A percentile compares a stretch with the other conserved stretches of the same genome.
These are phyloP conservation scores for Boletales sp. DNA, from an alignment of 768 basidiomycete species.

Conservation along the genomic window DNA sequence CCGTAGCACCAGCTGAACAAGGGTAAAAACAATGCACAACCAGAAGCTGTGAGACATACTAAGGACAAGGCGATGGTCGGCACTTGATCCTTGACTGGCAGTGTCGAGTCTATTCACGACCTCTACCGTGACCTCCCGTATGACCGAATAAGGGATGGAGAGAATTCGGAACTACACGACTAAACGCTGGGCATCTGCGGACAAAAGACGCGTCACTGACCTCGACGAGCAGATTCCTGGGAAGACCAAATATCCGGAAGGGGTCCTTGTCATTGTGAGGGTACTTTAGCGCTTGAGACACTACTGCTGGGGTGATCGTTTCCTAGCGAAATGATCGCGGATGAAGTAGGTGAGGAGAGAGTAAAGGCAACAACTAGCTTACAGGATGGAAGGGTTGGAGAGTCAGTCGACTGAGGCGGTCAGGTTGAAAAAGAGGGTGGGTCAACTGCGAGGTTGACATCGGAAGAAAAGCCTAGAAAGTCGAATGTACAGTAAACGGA, in stretches of 20 bases:
- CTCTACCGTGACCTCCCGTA: conserved; percentile 64
- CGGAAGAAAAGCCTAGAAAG: conserved; percentile 41
- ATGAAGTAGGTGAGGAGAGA: neutral
- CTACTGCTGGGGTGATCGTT: conserved; percentile 27
- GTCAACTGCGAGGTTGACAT: conserved; percentile 37
- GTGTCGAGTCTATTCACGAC: conserved; percentile 49
- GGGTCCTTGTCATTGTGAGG: conserved; percentile 43
- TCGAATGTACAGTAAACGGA: neutral
- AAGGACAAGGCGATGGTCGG: conserved; percentile 54
- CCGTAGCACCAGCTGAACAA: conserved; percentile 61
- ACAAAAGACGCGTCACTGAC: conserved; percentile 36
- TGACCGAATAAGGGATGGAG: conserved; percentile 65
- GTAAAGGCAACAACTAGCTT: conserved; percentile 11
- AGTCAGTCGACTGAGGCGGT: conserved; percentile 32
- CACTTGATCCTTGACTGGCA: conserved; percentile 48
- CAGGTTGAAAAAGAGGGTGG: conserved; percentile 40
- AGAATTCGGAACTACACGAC: conserved; percentile 60
- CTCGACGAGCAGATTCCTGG: conserved; percentile 67
- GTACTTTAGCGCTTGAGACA: conserved; percentile 49
- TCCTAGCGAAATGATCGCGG: conserved; percentile 22
- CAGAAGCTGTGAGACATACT: conserved; percentile 43
- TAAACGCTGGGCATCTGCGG: neutral
- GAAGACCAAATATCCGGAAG: conserved; percentile 66
- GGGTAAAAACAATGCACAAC: neutral
- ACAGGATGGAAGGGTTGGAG: conserved; percentile 46